Base-by-base conservation (phyloP, 495 filamentous ascomycete species). In the Podospora tetraspora region DNA sequence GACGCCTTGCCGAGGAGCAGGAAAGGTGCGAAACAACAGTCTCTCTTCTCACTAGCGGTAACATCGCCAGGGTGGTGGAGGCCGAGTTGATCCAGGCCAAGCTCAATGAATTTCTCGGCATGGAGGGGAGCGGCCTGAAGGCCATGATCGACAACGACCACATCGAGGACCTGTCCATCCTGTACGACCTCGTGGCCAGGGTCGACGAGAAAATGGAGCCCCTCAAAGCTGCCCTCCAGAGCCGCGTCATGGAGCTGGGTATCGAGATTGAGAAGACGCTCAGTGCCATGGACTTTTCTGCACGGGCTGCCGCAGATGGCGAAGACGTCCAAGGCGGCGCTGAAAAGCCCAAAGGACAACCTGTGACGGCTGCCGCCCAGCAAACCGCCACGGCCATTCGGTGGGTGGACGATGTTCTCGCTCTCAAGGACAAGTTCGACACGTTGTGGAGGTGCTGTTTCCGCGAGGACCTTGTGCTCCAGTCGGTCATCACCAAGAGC, bases 111-210 rank as follows among this genome's bases (percentile, higher is more conserved):
- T 90, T 99, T 62, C 87, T 98, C 66, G 85, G 87, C 24, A 86
- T 97, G 74, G 91, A 97, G 72, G 87, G 87, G 1, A 96, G 88
- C 63, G 95, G 95, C 22, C 86, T 97, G 61, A 86, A 86, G 63
- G 84, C 84, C 72, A 99, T 99, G 95, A 88, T 98, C 56, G 93
- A 97, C 73, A 91, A 97, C 69, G 90, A 97, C 72, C 86, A 89
- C 59, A 62, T 90, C 19, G 87, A 91, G 8, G 93, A 93, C 68
- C 80, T 99, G 10, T 79, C 81, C 16, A 89, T 92, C 62, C 82
- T 97, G 7, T 97, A 93, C 74, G 79, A 87, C 22, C 86, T 97
- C 10, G 89, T 93, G 67, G 78, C 89, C 6, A 83, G 92, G 58
- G 90, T 98, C 1, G 94, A 98, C 75, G 77, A 80, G 8, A 88